Conservation (phyloP, 164 flowering plant species). For the Chimonanthus praecox region DNA sequence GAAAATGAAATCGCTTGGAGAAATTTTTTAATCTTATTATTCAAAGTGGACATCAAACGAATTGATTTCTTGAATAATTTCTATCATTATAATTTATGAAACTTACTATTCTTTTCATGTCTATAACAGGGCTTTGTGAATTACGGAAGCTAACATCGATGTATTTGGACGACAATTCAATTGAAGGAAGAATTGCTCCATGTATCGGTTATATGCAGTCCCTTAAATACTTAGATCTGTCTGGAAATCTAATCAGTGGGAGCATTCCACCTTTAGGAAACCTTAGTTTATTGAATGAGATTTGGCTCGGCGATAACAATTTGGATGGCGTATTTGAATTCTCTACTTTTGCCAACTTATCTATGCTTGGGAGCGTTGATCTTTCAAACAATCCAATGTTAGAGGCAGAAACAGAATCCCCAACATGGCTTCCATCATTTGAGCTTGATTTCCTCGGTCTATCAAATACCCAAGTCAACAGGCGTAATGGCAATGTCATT, state of each 20-base stretch:
- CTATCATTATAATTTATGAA: no score
- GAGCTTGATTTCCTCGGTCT: neutral
- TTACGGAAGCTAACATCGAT: neutral
- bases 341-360: conserved; percentile 6
- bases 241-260: no score
- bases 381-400: neutral
- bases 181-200: neutral
- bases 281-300: neutral
- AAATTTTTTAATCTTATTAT: no score
- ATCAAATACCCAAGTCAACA: neutral
- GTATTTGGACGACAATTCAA: neutral
- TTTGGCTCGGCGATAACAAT: neutral
- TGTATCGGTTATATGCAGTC: neutral
- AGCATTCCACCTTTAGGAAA: neutral
- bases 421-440: conserved; percentile 1
- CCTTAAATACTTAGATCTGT: no score
- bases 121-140: neutral
- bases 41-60: no score
- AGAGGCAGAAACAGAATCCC: neutral
- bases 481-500: neutral
- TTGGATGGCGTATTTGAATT: neutral
- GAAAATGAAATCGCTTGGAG: no score
- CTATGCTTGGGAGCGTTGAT: neutral
- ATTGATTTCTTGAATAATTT: no score
- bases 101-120: neutral